Evolutionary conservation across 1,284 basidiomycete species (phyloP).

Genomic region (Rhodotorula sp.): DNA sequence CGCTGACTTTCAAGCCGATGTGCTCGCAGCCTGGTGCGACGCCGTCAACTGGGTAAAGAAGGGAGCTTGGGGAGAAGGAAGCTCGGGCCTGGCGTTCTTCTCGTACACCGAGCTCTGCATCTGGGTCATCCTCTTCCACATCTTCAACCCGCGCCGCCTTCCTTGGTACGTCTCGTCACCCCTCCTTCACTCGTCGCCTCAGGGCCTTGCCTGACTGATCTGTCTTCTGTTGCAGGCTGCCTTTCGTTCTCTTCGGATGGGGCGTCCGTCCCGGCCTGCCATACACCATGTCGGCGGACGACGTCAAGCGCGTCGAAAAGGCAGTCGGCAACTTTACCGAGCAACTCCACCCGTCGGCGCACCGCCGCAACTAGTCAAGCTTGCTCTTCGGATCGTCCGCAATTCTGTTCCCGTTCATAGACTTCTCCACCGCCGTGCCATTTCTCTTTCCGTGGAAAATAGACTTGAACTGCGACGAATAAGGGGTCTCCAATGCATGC

Average conservation of each 20-base stretch:
- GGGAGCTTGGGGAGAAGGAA: conserved; percentile 15
- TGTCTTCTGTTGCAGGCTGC: conserved; percentile 8
- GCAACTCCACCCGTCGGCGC: neutral
- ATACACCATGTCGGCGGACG: neutral
- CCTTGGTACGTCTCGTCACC: conserved; percentile 18
- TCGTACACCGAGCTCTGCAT: conserved; percentile 25
- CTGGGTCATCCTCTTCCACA: conserved; percentile 30
- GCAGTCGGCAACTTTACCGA: neutral
- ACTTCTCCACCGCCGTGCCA: neutral
- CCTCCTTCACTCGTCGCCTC: neutral
- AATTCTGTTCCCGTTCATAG: neutral
- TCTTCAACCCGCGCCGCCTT: conserved; percentile 27
- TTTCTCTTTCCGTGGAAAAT: neutral
- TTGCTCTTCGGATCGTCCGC: too few species aligned
- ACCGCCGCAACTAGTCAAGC: neutral
- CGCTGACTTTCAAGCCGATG: neutral
- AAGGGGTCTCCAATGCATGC: neutral
- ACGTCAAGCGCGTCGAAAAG: neutral
- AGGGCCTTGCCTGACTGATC: neutral
- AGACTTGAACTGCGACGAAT: too few species aligned
- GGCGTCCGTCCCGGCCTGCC: conserved; percentile 17
- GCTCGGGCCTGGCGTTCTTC: conserved; percentile 27
- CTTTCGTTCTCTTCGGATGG: conserved; percentile 32
- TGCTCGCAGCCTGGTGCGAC: conserved; percentile 57
- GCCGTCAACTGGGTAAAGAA: conserved; percentile 59